A percentile compares a stretch with the other conserved stretches of the same genome.
Evolutionary conservation across 2,329 filamentous ascomycete genomes (phyloP).

Genomic region (Trichoderma aggressivum): DNA sequence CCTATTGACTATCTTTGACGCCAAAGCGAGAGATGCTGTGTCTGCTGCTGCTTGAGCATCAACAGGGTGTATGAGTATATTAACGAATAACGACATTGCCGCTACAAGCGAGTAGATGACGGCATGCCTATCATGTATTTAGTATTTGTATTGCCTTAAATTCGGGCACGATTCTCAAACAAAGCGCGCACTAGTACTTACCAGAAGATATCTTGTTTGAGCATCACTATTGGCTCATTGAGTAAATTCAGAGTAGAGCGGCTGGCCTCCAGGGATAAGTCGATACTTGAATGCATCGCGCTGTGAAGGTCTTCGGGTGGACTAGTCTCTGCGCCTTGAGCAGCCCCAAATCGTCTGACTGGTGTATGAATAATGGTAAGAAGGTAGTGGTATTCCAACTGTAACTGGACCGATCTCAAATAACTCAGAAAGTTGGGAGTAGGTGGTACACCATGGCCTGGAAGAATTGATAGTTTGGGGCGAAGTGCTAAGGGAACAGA

Average conservation of each 20-base stretch:
- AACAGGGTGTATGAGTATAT: not conserved
- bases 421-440: not conserved
- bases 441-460: not conserved
- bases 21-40: not conserved
- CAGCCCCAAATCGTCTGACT: not conserved
- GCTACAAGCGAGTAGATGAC: not conserved
- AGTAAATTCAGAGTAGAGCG: not conserved
- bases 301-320: not conserved
- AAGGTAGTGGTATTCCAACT: not conserved
- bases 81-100: not conserved
- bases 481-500: not conserved
- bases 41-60: not conserved
- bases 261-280: not conserved
- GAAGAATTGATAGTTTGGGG: not conserved
- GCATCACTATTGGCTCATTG: not conserved
- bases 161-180: not conserved
- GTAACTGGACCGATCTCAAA: not conserved
- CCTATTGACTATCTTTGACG: not conserved
- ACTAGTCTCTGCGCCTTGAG: not conserved
- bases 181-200: not conserved
- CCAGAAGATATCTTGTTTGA: not conserved
- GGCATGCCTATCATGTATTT: not conserved
- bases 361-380: not conserved
- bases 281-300: conserved; percentile 8
- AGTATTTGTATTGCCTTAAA: not conserved